These are phyloP conservation scores for Suillus brevipes DNA, from an alignment of 768 basidiomycete genomes.

Conservation along the genomic window DNA sequence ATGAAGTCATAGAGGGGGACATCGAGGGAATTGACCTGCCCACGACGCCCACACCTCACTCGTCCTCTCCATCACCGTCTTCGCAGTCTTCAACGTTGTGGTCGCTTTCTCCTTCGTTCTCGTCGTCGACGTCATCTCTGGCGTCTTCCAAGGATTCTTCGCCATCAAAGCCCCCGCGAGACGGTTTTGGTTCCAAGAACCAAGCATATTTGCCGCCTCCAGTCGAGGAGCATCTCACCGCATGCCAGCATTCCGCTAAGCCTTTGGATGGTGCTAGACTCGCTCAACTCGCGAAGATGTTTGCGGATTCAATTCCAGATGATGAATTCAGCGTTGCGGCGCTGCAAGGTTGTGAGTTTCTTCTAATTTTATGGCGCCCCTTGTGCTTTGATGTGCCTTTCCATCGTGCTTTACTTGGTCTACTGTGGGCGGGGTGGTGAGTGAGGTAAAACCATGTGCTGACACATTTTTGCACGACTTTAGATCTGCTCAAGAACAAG, in stretches of 20 bases:
- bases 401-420: slow-evolving; percentile 20
- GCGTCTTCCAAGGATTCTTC: slow-evolving; percentile 29
- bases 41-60: slow-evolving; percentile 40
- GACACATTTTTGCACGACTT: slow-evolving; percentile 17
- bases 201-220: slow-evolving; percentile 66
- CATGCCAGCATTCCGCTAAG: slow-evolving; percentile 60
- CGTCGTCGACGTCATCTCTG: slow-evolving; percentile 44
- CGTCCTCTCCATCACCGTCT: slow-evolving; percentile 38
- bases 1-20: slow-evolving; percentile 39
- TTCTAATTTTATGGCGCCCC: slow-evolving; percentile 18
- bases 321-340: slow-evolving; percentile 88
- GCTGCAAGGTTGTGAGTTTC: slow-evolving; percentile 81
- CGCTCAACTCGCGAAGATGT: slow-evolving; percentile 68
- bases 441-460: slow-evolving; percentile 25
- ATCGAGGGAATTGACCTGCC: slow-evolving; percentile 48
- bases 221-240: slow-evolving; percentile 56
- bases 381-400: slow-evolving; percentile 14
- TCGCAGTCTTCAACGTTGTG: slow-evolving; percentile 48
- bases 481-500: slow-evolving; percentile 84
- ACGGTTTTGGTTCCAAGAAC: slow-evolving; percentile 53
- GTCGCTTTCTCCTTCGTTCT: slow-evolving; percentile 44
- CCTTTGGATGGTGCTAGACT: slow-evolving; percentile 67
- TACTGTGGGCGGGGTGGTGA: slow-evolving; percentile 20
- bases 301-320: slow-evolving; percentile 81
- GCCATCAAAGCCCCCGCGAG: slow-evolving; percentile 16